These are phyloP conservation scores for Camellia sinensis DNA, from an alignment of 148 eudicot species.

Conservation along the genomic window DNA sequence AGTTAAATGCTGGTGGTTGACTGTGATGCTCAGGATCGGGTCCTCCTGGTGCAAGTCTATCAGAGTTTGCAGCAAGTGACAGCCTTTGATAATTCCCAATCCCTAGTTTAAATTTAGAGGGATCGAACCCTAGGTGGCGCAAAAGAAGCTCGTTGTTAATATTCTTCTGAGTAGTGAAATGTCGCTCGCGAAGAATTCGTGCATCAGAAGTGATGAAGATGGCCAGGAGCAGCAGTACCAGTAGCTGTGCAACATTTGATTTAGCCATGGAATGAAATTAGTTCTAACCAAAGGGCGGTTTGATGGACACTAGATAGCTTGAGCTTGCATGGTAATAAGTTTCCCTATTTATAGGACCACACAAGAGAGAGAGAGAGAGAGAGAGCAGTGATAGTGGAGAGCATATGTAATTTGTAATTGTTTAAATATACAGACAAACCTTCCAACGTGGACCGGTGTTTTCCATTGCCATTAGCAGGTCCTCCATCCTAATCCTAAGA, in stretches of 20 bases:
- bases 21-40: slow-evolving; percentile 35
- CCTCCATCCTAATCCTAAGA: background rate
- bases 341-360: slow-evolving; percentile 3
- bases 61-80: slow-evolving; percentile 19
- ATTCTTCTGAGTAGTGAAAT: background rate
- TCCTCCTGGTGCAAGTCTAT: slow-evolving; percentile 35
- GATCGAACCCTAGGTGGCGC: slow-evolving; percentile 23
- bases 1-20: slow-evolving; percentile 7
- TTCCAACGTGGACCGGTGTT: slow-evolving; percentile 11
- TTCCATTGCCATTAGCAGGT: background rate
- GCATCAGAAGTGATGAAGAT: slow-evolving; percentile 21
- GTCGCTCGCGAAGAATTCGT: slow-evolving; percentile 1
- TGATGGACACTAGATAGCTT: background rate
- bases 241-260: background rate
- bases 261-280: slow-evolving; percentile 12
- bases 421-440: slow-evolving; percentile 20
- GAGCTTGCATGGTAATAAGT: slow-evolving; percentile 8
- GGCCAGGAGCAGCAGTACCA: background rate
- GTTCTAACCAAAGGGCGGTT: background rate
- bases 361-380: background rate
- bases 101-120: background rate
- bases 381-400: slow-evolving; percentile 17
- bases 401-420: slow-evolving; percentile 9
- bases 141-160: background rate
- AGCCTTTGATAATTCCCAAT: slow-evolving; percentile 3